phyloP scores from a whole-genome alignment of 169 alveolate genomes.

The Eimeria tenella region DNA sequence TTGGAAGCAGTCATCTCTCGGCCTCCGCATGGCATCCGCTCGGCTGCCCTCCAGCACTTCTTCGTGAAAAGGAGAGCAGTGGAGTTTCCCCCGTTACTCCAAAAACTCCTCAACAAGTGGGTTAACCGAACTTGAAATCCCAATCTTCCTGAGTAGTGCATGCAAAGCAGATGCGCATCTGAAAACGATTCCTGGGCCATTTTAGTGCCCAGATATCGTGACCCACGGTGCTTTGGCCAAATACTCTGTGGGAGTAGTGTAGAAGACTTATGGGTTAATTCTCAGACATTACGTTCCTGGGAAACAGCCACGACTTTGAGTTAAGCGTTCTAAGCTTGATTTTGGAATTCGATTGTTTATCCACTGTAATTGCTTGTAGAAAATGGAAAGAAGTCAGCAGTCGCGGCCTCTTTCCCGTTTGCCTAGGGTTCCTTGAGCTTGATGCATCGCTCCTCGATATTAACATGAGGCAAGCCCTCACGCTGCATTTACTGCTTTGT shows the following conservation, averaged over 20 bases:
- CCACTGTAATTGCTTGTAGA: neutral
- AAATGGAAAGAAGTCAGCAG: constrained; percentile 37
- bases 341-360: neutral
- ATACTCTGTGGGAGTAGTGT: no score
- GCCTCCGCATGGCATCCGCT: constrained; percentile 71
- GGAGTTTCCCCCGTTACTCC: constrained; percentile 57
- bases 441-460: constrained; percentile 23
- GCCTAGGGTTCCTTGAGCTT: neutral
- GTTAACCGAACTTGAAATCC: neutral
- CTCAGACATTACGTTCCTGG: no score
- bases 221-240: no score
- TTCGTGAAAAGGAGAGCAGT: constrained; percentile 19
- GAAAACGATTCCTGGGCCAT: no score
- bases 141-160: neutral
- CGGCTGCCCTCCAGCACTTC: constrained; percentile 60
- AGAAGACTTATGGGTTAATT: no score
- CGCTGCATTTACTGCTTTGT: neutral
- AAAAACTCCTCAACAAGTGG: constrained; percentile 29
- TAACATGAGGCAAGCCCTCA: neutral
- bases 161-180: neutral
- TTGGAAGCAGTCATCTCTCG: constrained; percentile 49
- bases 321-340: neutral
- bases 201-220: no score
- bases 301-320: neutral
- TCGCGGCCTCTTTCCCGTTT: constrained; percentile 36